Evolutionary conservation across 345 rosid genomes (phyloP), one percentile per base, ranked within the genome.

Genomic region (Anacardium occidentale): DNA sequence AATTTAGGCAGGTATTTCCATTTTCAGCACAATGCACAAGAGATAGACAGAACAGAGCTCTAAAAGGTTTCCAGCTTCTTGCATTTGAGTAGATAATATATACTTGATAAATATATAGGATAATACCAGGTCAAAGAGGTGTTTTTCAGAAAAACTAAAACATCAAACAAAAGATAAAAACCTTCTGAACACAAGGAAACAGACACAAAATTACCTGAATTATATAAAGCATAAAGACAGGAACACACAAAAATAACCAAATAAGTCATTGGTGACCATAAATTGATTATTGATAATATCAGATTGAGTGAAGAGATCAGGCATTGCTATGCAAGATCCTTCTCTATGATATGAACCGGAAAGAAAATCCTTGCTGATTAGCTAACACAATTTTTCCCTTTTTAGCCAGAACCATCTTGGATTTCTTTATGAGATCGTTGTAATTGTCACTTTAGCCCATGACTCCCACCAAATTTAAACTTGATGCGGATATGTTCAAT

Each of bases 301-400:
- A n/a, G 70, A 54, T 34, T 24, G 40, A 45, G 42, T 18, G 44
- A 22, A 20, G 34, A 20, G 22, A 68, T 29, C 53, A 4, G 42
- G 51, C 22, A 17, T 7, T 52, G 26, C 32, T 17, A 48, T 20
- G 37, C 4, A 73, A 68, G 40, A 51, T 53, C 25, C 65, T 26
- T 24, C 45, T 62, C 18, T 29, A 12, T 9, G 10, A 50, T 29
- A 64, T 34, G 66, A 76, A 62, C 54, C 68, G 69, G 57, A 40
- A 21, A 64, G 53, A 20, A n/a, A 29, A 67, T 52, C 29, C 51
- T 42, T 22, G 17, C 26, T 63, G 13, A n/a, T 42, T 13, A 9
- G 60, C 26, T 42, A 57, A 17, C 12, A 29, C 10, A 34, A 26
- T 48, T 68, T 26, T 12, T n/a, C 45, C 20, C 18, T 2, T 70